Evolutionary conservation across 176 grass and related monocot genomes (phyloP), one percentile per base, ranked within the genome.

Genomic region (Zoysia pacifica): DNA sequence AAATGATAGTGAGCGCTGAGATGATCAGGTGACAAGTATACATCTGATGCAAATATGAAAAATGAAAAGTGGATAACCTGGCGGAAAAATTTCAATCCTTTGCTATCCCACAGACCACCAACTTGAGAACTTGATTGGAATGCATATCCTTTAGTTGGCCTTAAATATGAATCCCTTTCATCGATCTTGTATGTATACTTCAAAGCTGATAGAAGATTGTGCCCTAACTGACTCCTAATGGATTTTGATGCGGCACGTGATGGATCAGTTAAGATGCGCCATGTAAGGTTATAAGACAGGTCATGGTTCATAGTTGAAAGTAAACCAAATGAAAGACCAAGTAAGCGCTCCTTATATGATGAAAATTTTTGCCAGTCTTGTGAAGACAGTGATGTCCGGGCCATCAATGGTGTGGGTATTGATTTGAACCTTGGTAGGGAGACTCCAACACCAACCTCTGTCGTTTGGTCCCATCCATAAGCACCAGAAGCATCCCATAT

Each of bases 121-220:
- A 99, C 62, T 85, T 95, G 96, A 89, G 92, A 89, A 81, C 81
- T 80, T 63, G 96, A 99, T 9, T 84, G 68, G 73, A 99, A 95
- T 12, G 96, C 92, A 73, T 95, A 99, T 69, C 96, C 96, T 81
- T 74, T 73, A 61, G 84, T 95, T 75, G 96, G 96, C 80, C 96
- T 99, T 18, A 93, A 44, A 76, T 76, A 36, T 60, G 96, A 99
- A 91, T 99, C 90, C 76, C 96, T 94, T 69, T 73, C 12, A 54
- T 99, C 96, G 73, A 95, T 80, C 61, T 89, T 99, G 87, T 89
- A 99, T 65, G 86, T 87, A 64, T 99, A 99, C 81, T 93, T 99
- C 72, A 99, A 63, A 45, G 92, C 91, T 70, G 92, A 94, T 5
- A 95, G 81, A 86, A 98, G 81, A 70, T 89, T 92, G 73, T 98